Conservation (phyloP, 2,329 filamentous ascomycete genomes). For the Amylocarpus encephaloides region DNA sequence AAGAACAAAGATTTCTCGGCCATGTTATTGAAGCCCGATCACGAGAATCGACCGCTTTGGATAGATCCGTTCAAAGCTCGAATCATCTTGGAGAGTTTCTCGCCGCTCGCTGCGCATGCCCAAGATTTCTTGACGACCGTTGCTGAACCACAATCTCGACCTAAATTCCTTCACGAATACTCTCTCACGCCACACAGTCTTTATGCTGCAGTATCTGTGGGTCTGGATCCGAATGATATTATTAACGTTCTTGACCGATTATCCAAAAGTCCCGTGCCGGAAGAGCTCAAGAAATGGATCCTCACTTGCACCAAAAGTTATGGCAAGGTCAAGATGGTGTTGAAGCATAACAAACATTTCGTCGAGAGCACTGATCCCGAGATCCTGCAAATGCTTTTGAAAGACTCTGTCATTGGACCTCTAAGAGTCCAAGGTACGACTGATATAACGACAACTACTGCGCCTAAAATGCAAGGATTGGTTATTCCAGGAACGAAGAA, state of each 20-base stretch:
- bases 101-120: conserved; percentile 75
- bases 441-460: conserved; percentile 72
- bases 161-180: conserved; percentile 90
- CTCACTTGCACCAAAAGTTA: conserved; percentile 77
- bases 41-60: conserved; percentile 85
- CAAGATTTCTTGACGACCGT: conserved; percentile 96
- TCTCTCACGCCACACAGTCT: conserved; percentile 85
- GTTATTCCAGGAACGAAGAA: conserved; percentile 94
- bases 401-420: conserved; percentile 74
- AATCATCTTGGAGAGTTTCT: conserved; percentile 93
- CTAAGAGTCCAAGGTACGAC: conserved; percentile 64
- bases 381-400: conserved; percentile 79
- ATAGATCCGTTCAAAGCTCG: conserved; percentile 81
- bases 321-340: conserved; percentile 89
- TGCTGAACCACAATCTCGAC: conserved; percentile 84
- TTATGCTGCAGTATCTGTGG: conserved; percentile 92
- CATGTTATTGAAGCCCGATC: conserved; percentile 77
- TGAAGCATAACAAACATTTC: conserved; percentile 92
- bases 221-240: conserved; percentile 83
- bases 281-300: conserved; percentile 72
- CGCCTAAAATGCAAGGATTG: conserved; percentile 78
- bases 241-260: conserved; percentile 82
- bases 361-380: conserved; percentile 86
- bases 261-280: conserved; percentile 80
- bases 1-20: conserved; percentile 63